Evolutionary conservation across 768 basidiomycete genomes (phyloP).

Genomic region (Mycena kentingensis): DNA sequence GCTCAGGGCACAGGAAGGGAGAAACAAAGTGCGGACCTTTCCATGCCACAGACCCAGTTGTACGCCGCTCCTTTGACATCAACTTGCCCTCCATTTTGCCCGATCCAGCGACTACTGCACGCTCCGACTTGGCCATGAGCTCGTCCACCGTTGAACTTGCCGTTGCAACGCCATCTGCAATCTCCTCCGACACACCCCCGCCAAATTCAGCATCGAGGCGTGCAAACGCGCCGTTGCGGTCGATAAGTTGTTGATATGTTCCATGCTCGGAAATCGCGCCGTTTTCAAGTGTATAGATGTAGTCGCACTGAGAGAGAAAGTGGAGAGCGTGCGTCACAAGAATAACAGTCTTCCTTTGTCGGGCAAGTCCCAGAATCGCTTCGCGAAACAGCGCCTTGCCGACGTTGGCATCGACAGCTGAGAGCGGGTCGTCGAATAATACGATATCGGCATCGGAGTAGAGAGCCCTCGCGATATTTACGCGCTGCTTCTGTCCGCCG

Average conservation of each 20-base stretch:
- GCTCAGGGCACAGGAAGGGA: neutral
- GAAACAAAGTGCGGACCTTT: constrained; percentile 36
- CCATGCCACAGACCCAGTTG: constrained; percentile 62
- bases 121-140: constrained; percentile 39
- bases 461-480: constrained; percentile 69
- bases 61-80: constrained; percentile 64
- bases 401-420: constrained; percentile 85
- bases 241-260: constrained; percentile 72
- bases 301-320: constrained; percentile 85
- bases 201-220: constrained; percentile 75
- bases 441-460: constrained; percentile 66
- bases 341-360: constrained; percentile 73
- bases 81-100: constrained; percentile 68
- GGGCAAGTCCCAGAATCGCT: constrained; percentile 61
- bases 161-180: constrained; percentile 16
- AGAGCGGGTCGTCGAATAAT: constrained; percentile 66
- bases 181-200: constrained; percentile 29
- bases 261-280: constrained; percentile 51
- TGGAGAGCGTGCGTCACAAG: constrained; percentile 93
- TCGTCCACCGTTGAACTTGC: constrained; percentile 30
- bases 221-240: constrained; percentile 64
- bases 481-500: constrained; percentile 68
- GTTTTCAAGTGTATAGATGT: constrained; percentile 77
- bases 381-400: constrained; percentile 86
- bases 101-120: constrained; percentile 47